A percentile compares a stretch with the other conserved stretches of the same genome.
phyloP scores from a whole-genome alignment of 768 basidiomycete species.

The Candolleomyces aberdarensis region DNA sequence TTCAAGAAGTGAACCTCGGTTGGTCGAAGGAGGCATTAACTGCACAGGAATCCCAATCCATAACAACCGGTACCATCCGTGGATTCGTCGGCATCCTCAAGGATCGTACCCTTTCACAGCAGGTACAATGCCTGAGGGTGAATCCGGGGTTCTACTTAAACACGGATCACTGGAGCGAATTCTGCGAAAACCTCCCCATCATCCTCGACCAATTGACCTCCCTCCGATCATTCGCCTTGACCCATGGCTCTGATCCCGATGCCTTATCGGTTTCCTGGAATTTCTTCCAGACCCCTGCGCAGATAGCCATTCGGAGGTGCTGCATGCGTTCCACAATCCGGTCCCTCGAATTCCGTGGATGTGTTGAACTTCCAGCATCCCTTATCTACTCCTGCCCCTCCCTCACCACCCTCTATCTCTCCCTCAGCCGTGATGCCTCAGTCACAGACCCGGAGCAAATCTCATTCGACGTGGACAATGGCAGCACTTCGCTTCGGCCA shows the following conservation, averaged over 20 bases:
- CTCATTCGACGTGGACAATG: neutral
- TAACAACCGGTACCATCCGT: neutral
- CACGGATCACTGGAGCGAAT: neutral
- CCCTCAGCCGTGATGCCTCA: neutral
- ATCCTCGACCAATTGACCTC: neutral
- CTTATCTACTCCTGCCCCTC: conserved; percentile 2
- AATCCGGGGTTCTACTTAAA: conserved; percentile 1
- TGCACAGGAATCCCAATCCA: neutral
- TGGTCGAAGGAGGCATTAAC: conserved; percentile 1
- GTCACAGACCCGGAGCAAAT: neutral
- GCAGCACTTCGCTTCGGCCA: neutral
- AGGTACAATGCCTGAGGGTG: neutral
- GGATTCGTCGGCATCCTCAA: neutral
- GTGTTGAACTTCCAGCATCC: neutral
- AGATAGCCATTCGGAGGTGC: neutral
- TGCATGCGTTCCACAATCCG: neutral
- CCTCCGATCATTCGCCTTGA: neutral
- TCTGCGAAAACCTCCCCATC: neutral
- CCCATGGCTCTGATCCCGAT: neutral
- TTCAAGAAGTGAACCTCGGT: conserved; percentile 2
- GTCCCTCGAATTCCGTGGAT: neutral
- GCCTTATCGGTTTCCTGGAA: neutral
- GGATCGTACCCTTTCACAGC: neutral
- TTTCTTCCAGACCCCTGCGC: neutral
- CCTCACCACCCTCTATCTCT: conserved; percentile 1